A percentile compares a stretch with the other conserved stretches of the same genome.
Evolutionary conservation across 2,329 filamentous ascomycete genomes (phyloP).

Genomic region (Hypomyces perniciosus): DNA sequence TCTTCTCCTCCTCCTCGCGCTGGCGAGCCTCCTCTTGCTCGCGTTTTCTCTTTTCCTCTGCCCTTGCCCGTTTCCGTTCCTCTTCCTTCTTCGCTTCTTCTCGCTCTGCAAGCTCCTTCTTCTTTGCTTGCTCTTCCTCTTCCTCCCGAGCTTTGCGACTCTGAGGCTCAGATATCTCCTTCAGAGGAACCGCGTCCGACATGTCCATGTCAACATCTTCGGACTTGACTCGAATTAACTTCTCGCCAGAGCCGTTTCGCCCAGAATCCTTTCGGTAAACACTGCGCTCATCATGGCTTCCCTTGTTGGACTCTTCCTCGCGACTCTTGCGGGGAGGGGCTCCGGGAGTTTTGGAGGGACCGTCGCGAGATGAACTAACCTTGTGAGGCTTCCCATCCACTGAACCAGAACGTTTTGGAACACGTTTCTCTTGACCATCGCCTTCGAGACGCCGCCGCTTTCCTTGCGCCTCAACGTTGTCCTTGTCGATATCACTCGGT

Average conservation of each 20-base stretch:
- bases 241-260: slow-evolving; percentile 38
- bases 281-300: slow-evolving; percentile 33
- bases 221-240: slow-evolving; percentile 50
- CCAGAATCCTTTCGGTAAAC: slow-evolving; percentile 36
- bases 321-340: slow-evolving; percentile 33
- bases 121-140: slow-evolving; percentile 27
- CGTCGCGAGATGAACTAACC: slow-evolving; percentile 36
- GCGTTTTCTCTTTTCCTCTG: slow-evolving; percentile 33
- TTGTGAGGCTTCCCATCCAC: slow-evolving; percentile 43
- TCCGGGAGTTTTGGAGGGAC: slow-evolving; percentile 26
- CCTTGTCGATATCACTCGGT: slow-evolving; percentile 47
- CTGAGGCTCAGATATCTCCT: slow-evolving; percentile 22
- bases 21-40: slow-evolving; percentile 25
- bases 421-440: slow-evolving; percentile 45
- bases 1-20: slow-evolving; percentile 26
- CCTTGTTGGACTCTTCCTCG: slow-evolving; percentile 31
- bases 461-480: slow-evolving; percentile 42
- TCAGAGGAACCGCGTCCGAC: slow-evolving; percentile 38
- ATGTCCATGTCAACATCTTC: slow-evolving; percentile 53
- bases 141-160: slow-evolving; percentile 32
- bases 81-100: slow-evolving; percentile 28
- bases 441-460: slow-evolving; percentile 54
- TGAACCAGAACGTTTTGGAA: slow-evolving; percentile 34
- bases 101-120: slow-evolving; percentile 29
- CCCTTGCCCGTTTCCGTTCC: slow-evolving; percentile 25